Evolutionary conservation across 2,329 filamentous ascomycete genomes (phyloP).

Genomic region (Arthroderma sp.): DNA sequence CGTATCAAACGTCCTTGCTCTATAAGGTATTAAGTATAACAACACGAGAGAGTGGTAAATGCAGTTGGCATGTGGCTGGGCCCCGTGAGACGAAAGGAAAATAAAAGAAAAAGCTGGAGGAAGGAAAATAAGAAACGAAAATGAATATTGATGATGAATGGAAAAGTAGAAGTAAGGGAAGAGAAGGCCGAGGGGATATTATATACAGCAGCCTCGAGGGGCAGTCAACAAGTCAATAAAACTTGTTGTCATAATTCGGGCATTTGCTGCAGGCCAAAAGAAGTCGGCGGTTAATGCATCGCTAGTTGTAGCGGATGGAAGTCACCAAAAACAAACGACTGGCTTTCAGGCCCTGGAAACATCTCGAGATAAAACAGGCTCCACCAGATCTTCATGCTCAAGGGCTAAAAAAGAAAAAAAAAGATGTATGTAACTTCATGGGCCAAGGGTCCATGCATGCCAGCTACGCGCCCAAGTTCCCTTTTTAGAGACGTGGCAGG

Average conservation of each 20-base stretch:
- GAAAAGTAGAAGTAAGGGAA: background rate
- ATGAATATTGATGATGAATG: background rate
- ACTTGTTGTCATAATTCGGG: too few species aligned
- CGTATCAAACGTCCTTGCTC: constrained; percentile 6
- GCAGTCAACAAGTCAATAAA: too few species aligned
- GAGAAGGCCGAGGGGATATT: background rate
- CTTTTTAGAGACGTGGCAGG: too few species aligned
- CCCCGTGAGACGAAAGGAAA: constrained; percentile 7
- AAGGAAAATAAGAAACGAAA: constrained; percentile 2
- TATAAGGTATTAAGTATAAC: constrained; percentile 4
- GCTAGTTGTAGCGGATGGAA: constrained; percentile 1
- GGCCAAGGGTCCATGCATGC: too few species aligned
- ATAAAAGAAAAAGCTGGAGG: background rate
- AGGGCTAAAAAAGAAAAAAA: too few species aligned
- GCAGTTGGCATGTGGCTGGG: constrained; percentile 8
- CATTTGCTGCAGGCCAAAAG: too few species aligned
- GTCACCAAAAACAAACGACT: constrained; percentile 1
- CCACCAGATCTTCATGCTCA: too few species aligned
- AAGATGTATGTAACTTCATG: too few species aligned
- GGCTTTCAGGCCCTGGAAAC: background rate
- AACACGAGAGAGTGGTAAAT: constrained; percentile 2
- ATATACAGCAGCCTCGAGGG: constrained; percentile 1
- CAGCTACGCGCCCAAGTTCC: too few species aligned
- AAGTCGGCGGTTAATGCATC: constrained; percentile 1
- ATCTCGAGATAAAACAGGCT: too few species aligned